Evolutionary conservation across 106 monocot genomes (phyloP).

Genomic region (Agapanthus africanus): DNA sequence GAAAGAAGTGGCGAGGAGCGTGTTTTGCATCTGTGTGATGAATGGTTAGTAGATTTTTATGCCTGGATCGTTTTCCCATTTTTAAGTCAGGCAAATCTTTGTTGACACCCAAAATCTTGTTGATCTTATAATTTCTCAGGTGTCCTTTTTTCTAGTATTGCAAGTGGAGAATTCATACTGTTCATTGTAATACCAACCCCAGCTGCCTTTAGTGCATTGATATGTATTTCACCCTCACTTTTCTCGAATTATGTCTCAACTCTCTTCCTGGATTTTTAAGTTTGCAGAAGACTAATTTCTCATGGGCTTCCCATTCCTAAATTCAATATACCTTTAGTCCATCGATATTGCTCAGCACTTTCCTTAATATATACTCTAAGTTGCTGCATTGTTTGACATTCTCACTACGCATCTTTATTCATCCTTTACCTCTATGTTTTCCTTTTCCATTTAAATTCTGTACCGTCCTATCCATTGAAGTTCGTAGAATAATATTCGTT

Average conservation of each 20-base stretch:
- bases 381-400: neutral
- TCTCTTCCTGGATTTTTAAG: neutral
- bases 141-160: neutral
- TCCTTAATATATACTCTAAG: neutral
- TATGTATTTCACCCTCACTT: neutral
- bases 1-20: constrained; percentile 65
- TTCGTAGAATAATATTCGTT: neutral
- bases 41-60: constrained; percentile 54
- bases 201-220: neutral
- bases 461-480: neutral
- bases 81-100: neutral
- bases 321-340: neutral
- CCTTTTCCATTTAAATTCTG: neutral
- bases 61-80: neutral
- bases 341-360: neutral
- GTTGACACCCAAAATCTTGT: neutral
- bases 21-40: constrained; percentile 66
- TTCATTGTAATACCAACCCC: neutral
- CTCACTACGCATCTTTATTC: neutral
- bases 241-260: neutral
- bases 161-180: neutral
- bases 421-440: too few species aligned
- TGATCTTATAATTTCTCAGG: neutral
- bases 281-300: neutral
- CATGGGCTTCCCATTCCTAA: neutral